Conservation (phyloP, 345 rosid genomes). For the Salix viminalis region DNA sequence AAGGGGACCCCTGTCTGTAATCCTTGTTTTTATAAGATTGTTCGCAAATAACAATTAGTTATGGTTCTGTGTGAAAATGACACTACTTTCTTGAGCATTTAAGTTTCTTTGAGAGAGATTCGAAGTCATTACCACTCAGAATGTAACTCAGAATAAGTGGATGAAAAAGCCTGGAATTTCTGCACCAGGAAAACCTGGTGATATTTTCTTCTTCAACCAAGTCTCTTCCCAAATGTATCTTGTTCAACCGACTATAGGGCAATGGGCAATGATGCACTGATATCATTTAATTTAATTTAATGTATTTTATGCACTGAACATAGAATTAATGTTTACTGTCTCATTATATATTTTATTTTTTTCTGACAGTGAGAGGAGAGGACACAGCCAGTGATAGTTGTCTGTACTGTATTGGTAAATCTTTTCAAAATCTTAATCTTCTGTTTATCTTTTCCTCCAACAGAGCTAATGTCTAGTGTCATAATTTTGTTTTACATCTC, state of each 20-base stretch:
- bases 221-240: background rate
- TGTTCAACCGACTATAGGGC: conserved; percentile 18
- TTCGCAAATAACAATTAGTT: conserved; percentile 16
- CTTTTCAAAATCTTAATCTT: background rate
- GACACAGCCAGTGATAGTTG: background rate
- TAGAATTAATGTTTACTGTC: conserved; percentile 18
- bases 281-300: conserved; percentile 7
- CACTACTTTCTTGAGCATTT: conserved; percentile 22
- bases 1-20: conserved; percentile 60
- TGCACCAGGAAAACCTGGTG: conserved; percentile 30
- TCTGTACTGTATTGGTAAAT: background rate
- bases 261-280: conserved; percentile 5
- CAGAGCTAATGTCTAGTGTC: no score
- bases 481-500: background rate
- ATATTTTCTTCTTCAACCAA: background rate
- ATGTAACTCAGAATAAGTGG: conserved; percentile 31
- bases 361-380: background rate
- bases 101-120: conserved; percentile 16
- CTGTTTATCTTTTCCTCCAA: no score
- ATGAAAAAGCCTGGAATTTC: conserved; percentile 37
- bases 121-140: conserved; percentile 35
- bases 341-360: background rate
- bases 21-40: conserved; percentile 26
- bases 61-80: conserved; percentile 24
- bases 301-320: background rate